Evolutionary conservation across 2,329 filamentous ascomycete species (phyloP).

Genomic region (Cordyceps pruinosa): DNA sequence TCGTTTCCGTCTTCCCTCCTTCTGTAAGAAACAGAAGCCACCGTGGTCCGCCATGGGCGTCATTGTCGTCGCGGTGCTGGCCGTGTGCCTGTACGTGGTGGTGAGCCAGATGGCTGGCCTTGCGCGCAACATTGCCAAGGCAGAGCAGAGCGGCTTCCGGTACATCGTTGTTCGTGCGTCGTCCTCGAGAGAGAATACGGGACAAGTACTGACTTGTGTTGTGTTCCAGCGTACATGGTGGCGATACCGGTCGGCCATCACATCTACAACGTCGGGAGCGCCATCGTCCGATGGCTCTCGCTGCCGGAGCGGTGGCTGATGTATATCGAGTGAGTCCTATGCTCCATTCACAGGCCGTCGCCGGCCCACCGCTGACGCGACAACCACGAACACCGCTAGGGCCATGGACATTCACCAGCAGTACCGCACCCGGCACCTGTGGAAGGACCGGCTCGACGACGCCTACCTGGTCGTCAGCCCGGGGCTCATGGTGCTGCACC

Average conservation of each 20-base stretch:
- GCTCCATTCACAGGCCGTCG: not conserved
- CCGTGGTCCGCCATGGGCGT: not conserved
- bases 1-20: not conserved
- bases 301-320: conserved; percentile 42
- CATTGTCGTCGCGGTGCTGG: not conserved
- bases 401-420: conserved; percentile 53
- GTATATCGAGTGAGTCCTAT: conserved; percentile 50
- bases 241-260: not conserved
- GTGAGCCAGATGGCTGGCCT: conserved; percentile 30
- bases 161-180: conserved; percentile 50
- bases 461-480: conserved; percentile 59
- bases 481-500: conserved; percentile 43
- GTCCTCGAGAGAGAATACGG: no score
- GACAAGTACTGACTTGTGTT: not conserved
- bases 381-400: no score
- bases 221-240: not conserved
- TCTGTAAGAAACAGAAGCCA: no score
- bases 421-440: conserved; percentile 47
- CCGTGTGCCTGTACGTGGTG: conserved; percentile 27
- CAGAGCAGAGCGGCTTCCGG: conserved; percentile 43
- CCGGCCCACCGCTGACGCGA: not conserved
- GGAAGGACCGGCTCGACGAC: conserved; percentile 55
- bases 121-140: conserved; percentile 39
- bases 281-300: conserved; percentile 49
- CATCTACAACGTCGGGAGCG: conserved; percentile 16